phyloP scores from a whole-genome alignment of 1,284 basidiomycete species.

The Puccinia horiana region DNA sequence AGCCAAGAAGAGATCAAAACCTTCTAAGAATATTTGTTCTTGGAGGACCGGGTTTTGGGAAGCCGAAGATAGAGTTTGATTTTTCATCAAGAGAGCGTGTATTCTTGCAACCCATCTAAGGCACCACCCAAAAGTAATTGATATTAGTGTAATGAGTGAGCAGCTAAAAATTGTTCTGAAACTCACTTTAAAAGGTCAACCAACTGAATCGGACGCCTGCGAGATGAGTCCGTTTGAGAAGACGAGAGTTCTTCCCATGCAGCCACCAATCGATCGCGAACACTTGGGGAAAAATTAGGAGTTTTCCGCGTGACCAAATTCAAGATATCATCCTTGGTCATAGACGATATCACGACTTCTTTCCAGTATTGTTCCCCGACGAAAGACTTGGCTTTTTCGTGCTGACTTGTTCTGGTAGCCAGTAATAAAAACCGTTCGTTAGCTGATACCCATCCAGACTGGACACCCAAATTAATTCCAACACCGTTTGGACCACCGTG shows the following conservation, averaged over 20 bases:
- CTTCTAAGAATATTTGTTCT: conserved; percentile 87
- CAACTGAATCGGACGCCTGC: conserved; percentile 16
- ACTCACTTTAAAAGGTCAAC: conserved; percentile 35
- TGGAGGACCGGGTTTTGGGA: conserved; percentile 72
- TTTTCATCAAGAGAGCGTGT: conserved; percentile 18
- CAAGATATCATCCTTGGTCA: conserved; percentile 53
- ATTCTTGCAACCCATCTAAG: conserved; percentile 59
- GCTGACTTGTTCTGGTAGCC: conserved; percentile 57
- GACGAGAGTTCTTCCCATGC: conserved; percentile 37
- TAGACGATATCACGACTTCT: conserved; percentile 53
- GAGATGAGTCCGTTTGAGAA: conserved; percentile 12
- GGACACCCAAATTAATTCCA: conserved; percentile 62
- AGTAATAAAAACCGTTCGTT: conserved; percentile 60
- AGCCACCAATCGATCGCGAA: conserved; percentile 31
- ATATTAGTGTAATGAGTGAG: conserved; percentile 55
- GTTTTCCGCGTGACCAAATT: conserved; percentile 50
- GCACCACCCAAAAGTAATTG: conserved; percentile 73
- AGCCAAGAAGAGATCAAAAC: conserved; percentile 89
- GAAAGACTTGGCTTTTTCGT: conserved; percentile 19
- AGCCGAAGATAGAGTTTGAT: conserved; percentile 53
- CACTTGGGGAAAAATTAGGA: conserved; percentile 12
- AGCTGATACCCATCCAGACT: conserved; percentile 58
- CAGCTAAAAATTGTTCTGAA: conserved; percentile 65
- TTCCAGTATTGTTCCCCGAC: conserved; percentile 65
- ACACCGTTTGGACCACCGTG: conserved; percentile 70